These are phyloP conservation scores for Trichosanthes truncata DNA, from an alignment of 306 rosid genomes.

Conservation along the genomic window DNA sequence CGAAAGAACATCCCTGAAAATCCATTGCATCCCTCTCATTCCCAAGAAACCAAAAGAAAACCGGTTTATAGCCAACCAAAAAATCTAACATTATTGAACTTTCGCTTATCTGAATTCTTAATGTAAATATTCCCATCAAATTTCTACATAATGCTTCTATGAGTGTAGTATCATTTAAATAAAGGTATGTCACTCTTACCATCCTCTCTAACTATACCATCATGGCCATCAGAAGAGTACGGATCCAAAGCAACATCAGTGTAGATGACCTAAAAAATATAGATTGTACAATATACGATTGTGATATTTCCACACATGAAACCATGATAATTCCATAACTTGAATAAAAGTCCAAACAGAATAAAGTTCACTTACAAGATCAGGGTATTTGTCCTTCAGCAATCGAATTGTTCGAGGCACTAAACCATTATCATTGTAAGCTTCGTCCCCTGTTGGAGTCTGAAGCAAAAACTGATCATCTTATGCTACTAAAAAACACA, in stretches of 20 bases:
- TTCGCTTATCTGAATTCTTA: not conserved
- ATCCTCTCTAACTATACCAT: conserved; percentile 93
- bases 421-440: conserved; percentile 78
- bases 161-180: not conserved
- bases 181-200: conserved; percentile 36
- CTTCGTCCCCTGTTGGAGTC: conserved; percentile 85
- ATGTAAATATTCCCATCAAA: not conserved
- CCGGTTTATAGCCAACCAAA: too few species aligned
- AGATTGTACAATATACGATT: not conserved
- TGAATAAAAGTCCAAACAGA: conserved; percentile 1
- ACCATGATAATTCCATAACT: not conserved
- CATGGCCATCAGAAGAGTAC: conserved; percentile 94
- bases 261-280: conserved; percentile 57
- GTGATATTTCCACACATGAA: conserved; percentile 10
- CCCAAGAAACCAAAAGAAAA: too few species aligned
- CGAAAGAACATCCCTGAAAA: too few species aligned
- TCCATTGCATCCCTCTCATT: too few species aligned
- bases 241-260: conserved; percentile 98
- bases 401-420: conserved; percentile 82
- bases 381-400: conserved; percentile 89
- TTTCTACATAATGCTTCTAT: not conserved
- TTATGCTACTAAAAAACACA: conserved; percentile 13
- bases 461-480: conserved; percentile 22
- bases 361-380: conserved; percentile 57
- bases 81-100: too few species aligned